Conservation (phyloP, 306 rosid genomes). For the Prunus salicina region DNA sequence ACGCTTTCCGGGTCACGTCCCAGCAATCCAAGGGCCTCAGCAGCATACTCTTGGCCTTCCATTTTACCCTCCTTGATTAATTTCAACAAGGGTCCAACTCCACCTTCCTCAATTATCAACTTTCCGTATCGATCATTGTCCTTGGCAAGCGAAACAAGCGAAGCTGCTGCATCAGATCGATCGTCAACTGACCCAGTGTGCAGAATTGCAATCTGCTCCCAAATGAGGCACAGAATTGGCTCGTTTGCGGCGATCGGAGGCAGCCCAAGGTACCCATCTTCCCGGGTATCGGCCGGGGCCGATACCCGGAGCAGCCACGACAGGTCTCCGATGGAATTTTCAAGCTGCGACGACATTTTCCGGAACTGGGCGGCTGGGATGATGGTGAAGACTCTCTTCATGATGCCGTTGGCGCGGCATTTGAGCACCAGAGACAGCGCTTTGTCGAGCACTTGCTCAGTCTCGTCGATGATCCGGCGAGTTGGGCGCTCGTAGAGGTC, state of each 20-base stretch:
- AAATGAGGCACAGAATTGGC: conserved; percentile 71
- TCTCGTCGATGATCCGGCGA: conserved; percentile 71
- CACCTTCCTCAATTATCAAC: conserved; percentile 79
- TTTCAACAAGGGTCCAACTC: conserved; percentile 63
- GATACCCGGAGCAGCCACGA: conserved; percentile 94
- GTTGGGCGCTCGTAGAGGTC: conserved; percentile 90
- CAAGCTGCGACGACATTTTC: conserved; percentile 58
- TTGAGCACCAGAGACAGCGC: conserved; percentile 54
- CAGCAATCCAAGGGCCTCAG: conserved; percentile 60
- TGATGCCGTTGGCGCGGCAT: conserved; percentile 65
- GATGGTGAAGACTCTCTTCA: conserved; percentile 78
- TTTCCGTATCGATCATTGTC: conserved; percentile 71
- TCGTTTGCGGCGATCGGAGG: conserved; percentile 89
- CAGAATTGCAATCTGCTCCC: conserved; percentile 87
- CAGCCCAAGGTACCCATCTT: conserved; percentile 58
- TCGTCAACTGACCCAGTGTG: conserved; percentile 54
- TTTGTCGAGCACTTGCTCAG: conserved; percentile 69
- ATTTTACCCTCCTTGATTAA: conserved; percentile 65
- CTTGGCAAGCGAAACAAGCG: conserved; percentile 61
- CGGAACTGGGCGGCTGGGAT: conserved; percentile 72
- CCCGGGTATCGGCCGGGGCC: conserved; percentile 60
- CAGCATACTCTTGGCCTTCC: conserved; percentile 82
- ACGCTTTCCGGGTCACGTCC: conserved; percentile 76
- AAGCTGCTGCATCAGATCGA: conserved; percentile 79
- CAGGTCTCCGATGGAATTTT: conserved; percentile 76